Base-by-base conservation (phyloP, 1,284 basidiomycete species). In the Moesziomyces antarcticus region DNA sequence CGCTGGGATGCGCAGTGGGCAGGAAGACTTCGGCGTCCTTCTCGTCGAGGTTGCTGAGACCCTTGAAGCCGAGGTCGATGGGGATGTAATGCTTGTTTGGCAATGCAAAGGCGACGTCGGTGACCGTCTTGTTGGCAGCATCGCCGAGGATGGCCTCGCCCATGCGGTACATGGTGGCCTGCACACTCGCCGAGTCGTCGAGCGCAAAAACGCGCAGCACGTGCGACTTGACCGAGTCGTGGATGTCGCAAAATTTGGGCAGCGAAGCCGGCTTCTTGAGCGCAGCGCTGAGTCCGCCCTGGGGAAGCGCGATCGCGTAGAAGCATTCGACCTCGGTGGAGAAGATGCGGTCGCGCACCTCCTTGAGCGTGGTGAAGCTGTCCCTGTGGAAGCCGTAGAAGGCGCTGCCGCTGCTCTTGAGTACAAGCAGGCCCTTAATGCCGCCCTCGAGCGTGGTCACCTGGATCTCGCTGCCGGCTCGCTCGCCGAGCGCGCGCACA, bases 101-200 rank as follows among this genome's bases (percentile, higher is more conserved):
- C 30, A 97, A 87, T 50, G 87, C 86, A 85, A 95, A 97, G 27
- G 88, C 87, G 42, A 93, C 91, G 10, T 85, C 85, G 49, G 87
- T 82, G 21, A 97, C 87, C 4, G 87, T 87, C 22, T 84, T 83
- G 82, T 93, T 91, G 7, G 85, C 84, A 6, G 67, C 51, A 24
- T 78, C 77, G 51, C 51, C 56, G 21, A 83, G 65, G 67, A 97
- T 88, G 7, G 87, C 87, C 74, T 91, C 88, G 1, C 88, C 92
- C 89, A 97, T 97, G 85, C 91, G 92, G 88, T 91, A 97, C 61
- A 95, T 87, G 47, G 93, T 96, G 14, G 94, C 93, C 88, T 96
- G 94, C 7, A 98, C 95, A 78, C 91, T 92, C 9, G 93, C 93
- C 80, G 92, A 94, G 82, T 94, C 91, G 78, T 97, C 93, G 27